Base-by-base conservation (phyloP, 768 basidiomycete genomes). In the Amanita rimosa region DNA sequence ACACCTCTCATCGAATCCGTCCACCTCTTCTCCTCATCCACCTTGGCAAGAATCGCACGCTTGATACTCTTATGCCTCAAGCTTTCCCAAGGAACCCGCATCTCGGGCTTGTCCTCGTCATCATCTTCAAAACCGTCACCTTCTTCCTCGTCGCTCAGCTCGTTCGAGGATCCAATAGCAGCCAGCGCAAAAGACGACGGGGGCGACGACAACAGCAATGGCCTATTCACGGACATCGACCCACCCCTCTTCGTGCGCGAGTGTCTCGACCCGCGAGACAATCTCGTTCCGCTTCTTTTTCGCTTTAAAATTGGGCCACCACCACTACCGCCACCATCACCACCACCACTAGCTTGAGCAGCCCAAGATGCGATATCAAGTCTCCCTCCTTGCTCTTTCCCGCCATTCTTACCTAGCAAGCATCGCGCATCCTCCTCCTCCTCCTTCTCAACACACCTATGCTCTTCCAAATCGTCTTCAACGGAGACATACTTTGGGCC, bases 51-150 rank as follows among this genome's bases (percentile, higher is more conserved):
- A 29, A 78, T 72, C 8, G 67, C 71, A 7, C 75, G 71, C 44
- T 74, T 70, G 56, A 78, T 76, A 53, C 72, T 74, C 56, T 69
- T 73, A 53, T 74, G 72, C 6, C 72, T 66, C 16, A 74, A 59
- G 26, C 67, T 63, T 49, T 73, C 75, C 63, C 71, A 74, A 0
- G 72, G 72, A 6, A 62, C 49, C 11, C 26, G 26, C 14, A 40
- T 48, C 17, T 14, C 17, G 2, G 24, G 9, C 16, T 44, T 17
- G 22, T n/a, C 8, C 22, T 36, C 33, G 21, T 41, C 48, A 4
- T 11, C 16, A 27, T 29, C 46, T 4, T 44, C 44, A 21, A 17
- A 22, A 2, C 4, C 29, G 22, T 33, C 48, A 44, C 44, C 46
- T 5, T 24, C 44, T 14, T 38, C 49, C n/a, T 56, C 35, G 9